Evolutionary conservation across 1,284 basidiomycete genomes (phyloP), one percentile per base, ranked within the genome.

Genomic region (Violaceomyces palustris): DNA sequence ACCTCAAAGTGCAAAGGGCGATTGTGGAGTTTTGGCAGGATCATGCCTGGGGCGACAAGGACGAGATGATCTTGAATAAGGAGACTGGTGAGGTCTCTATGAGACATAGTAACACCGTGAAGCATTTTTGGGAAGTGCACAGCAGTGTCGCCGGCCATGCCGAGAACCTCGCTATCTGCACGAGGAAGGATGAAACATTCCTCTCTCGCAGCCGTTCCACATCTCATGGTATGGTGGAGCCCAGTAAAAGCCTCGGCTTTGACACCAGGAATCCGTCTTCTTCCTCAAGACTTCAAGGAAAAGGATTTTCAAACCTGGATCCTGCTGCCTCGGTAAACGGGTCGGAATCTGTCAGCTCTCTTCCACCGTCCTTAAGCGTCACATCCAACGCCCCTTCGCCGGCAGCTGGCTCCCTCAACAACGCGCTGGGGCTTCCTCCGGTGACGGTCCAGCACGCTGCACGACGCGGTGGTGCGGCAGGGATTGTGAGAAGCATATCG

Each of bases 41-140:
- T 21, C 17, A 15, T 17, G 22, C 35, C 1, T 23, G 26, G 15
- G 10, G 12, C 3, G 15, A 22, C n/a, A 21, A 31, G 15, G 29
- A 50, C 7, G 59, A 63, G 12, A 53, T 63, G 14, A 31, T 23
- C 3, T 15, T 33, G 25, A 49, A 61, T 36, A 42, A 50, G 23
- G 50, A 46, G 27, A 58, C 55, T 11, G 36, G 45, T 11, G 59
- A 61, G 34, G 38, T 33, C 22, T 48, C 48, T 24, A 50, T 61
- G 43, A 46, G 54, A 4, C 49, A 61, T 28, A 26, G 50, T n/a
- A 52, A 59, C 24, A 42, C 56, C 15, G 62, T 65, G 33, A 61
- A 61, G 33, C 28, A 53, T 17, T 65, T 63, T 28, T 65, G 62
- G 62, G 46, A 50, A 23, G 27, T 57, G 21, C 62, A 65, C 36